Conservation (phyloP, 2,329 filamentous ascomycete species). For the Sporothrix brunneoviolacea region DNA sequence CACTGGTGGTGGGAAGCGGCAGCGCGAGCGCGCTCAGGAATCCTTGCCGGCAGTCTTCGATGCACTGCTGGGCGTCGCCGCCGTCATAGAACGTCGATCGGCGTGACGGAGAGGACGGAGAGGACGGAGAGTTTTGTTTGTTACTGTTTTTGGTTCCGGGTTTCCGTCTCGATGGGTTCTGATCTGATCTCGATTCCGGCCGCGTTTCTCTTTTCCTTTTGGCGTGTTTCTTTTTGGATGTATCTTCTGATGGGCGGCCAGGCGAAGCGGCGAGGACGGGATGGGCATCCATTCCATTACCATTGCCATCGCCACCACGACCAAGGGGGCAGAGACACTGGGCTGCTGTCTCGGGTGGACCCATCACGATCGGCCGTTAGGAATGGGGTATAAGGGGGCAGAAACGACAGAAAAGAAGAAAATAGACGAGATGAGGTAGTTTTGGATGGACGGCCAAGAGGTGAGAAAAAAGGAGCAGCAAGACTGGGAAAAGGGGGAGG, state of each 20-base stretch:
- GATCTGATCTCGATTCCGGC: no score
- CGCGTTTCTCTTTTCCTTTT: no score
- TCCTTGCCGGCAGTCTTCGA: slow-evolving; percentile 12
- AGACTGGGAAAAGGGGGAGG: no score
- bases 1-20: not conserved
- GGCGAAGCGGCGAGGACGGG: no score
- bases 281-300: no score
- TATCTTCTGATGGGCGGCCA: no score
- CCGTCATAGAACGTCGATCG: slow-evolving; percentile 9
- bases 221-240: no score
- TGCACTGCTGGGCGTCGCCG: slow-evolving; percentile 14
- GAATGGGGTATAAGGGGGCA: not conserved
- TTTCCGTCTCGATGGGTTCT: no score
- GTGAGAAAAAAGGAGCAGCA: no score
- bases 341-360: slow-evolving; percentile 13
- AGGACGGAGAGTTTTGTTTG: not conserved
- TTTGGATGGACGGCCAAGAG: not conserved
- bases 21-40: slow-evolving; percentile 9
- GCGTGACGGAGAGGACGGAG: not conserved
- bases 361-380: slow-evolving; percentile 11
- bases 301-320: not conserved
- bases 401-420: not conserved
- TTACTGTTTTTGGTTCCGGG: no score
- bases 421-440: not conserved
- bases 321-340: slow-evolving; percentile 16